Conservation (phyloP, 2,329 filamentous ascomycete species). For the Hypoxylon sp. region DNA sequence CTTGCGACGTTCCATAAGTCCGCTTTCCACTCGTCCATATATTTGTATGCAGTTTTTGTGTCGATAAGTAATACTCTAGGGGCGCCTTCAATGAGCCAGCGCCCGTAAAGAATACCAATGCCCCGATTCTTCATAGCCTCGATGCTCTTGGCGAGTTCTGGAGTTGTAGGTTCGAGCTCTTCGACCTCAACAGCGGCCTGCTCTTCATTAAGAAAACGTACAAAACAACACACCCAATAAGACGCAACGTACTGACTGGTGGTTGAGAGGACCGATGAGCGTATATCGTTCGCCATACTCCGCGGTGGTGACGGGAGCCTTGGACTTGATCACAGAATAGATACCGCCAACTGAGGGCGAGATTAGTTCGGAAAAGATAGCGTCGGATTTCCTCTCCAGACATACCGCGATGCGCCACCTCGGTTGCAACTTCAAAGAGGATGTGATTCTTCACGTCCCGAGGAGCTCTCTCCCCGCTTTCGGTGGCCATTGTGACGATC, state of each 20-base stretch:
- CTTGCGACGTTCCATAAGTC: constrained; percentile 94
- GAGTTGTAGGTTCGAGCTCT: constrained; percentile 86
- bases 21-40: constrained; percentile 95
- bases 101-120: constrained; percentile 89
- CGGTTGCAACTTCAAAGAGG: constrained; percentile 96
- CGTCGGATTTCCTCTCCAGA: constrained; percentile 39
- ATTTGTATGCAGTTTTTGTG: constrained; percentile 91
- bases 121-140: constrained; percentile 93
- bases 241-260: constrained; percentile 77
- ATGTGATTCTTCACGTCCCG: constrained; percentile 94
- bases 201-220: constrained; percentile 22
- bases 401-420: constrained; percentile 95
- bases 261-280: constrained; percentile 93
- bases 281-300: constrained; percentile 99
- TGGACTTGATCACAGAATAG: constrained; percentile 99
- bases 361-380: constrained; percentile 45
- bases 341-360: constrained; percentile 85
- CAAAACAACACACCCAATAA: constrained; percentile 44
- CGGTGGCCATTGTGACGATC: constrained; percentile 62
- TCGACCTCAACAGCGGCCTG: constrained; percentile 98
- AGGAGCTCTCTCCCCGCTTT: constrained; percentile 61
- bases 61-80: constrained; percentile 95
- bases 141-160: constrained; percentile 85
- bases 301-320: constrained; percentile 95
- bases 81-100: constrained; percentile 98